These are phyloP conservation scores for Fomitopsis betulina DNA, from an alignment of 1,284 basidiomycete species.

Conservation along the genomic window DNA sequence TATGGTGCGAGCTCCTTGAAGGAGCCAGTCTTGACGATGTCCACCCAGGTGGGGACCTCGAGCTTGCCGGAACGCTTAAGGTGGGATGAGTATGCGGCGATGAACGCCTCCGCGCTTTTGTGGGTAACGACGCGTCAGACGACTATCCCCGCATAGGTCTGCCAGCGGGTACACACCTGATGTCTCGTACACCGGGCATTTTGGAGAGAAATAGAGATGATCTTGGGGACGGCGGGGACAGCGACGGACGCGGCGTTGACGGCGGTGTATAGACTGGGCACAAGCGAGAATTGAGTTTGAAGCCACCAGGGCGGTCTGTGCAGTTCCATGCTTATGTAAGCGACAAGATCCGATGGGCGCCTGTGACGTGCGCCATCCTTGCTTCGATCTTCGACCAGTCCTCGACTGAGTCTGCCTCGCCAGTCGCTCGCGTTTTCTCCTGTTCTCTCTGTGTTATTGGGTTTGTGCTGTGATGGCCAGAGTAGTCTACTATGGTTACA, in stretches of 20 bases:
- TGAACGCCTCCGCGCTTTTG: conserved; percentile 83
- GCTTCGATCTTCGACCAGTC: neutral
- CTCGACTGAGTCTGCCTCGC: neutral
- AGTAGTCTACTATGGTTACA: neutral
- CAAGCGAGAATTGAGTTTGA: conserved; percentile 32
- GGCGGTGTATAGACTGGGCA: conserved; percentile 31
- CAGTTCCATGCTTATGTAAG: conserved; percentile 31
- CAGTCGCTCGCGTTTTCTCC: neutral
- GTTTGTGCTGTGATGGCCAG: neutral
- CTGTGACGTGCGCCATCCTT: neutral
- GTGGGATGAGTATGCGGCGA: conserved; percentile 89
- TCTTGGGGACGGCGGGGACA: conserved; percentile 43
- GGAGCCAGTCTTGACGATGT: conserved; percentile 97
- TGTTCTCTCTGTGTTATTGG: neutral
- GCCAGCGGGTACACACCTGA: conserved; percentile 50
- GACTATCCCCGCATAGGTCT: neutral
- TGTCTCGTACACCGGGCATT: conserved; percentile 93
- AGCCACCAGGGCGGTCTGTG: conserved; percentile 32
- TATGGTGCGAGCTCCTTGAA: conserved; percentile 99
- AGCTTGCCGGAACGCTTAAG: conserved; percentile 96
- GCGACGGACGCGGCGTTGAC: conserved; percentile 37
- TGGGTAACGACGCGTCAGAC: neutral
- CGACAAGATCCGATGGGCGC: neutral
- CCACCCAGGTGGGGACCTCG: conserved; percentile 98
- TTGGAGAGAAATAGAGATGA: conserved; percentile 35